phyloP scores from a whole-genome alignment of 208 protist genomes.

The Perkinsela sp. region DNA sequence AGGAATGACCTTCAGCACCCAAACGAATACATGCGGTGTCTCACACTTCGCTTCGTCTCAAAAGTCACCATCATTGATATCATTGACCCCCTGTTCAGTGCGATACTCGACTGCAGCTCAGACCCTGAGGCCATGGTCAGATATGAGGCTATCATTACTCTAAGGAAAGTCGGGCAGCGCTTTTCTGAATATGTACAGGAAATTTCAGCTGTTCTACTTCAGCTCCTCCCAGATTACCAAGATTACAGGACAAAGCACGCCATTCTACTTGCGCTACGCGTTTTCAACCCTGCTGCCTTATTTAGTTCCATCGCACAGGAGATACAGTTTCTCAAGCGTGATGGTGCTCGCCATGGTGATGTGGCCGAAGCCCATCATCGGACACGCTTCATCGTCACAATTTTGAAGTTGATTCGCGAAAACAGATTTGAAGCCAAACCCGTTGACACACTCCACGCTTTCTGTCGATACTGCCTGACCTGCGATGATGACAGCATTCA shows the following conservation, averaged over 20 bases:
- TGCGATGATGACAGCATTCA: too few relatives aligned
- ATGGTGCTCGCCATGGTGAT: too few relatives aligned
- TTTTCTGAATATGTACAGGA: not conserved
- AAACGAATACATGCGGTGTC: not conserved
- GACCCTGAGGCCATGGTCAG: not conserved
- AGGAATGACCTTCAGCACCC: not conserved
- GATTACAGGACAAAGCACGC: not conserved
- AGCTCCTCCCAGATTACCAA: not conserved
- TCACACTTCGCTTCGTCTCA: not conserved
- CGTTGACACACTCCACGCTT: too few relatives aligned
- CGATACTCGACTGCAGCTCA: not conserved
- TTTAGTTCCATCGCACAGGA: too few relatives aligned
- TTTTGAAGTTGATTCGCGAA: too few relatives aligned
- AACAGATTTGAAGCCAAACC: too few relatives aligned
- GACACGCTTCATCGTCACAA: too few relatives aligned
- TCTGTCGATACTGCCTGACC: too few relatives aligned
- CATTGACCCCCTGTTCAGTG: not conserved
- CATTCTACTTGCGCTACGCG: not conserved
- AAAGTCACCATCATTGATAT: not conserved
- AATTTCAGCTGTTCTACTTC: not conserved
- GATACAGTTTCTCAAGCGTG: too few relatives aligned
- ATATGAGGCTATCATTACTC: not conserved
- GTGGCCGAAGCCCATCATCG: too few relatives aligned
- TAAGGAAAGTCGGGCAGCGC: not conserved
- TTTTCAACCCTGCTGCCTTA: too few relatives aligned